Evolutionary conservation across 148 eudicot species (phyloP).

Genomic region (Pouteria glomerata): DNA sequence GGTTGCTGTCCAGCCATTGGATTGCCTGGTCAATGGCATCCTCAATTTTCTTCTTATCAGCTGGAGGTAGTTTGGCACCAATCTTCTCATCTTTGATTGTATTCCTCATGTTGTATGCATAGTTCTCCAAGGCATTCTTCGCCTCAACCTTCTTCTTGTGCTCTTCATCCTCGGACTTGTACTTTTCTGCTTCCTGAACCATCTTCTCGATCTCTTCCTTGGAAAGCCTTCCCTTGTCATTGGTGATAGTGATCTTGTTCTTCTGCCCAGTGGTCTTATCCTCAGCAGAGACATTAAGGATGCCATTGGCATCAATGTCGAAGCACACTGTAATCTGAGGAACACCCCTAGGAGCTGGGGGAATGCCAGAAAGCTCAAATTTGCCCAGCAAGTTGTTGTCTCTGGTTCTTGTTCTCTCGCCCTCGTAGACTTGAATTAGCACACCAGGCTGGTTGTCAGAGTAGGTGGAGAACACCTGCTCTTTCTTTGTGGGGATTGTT

Average conservation of each 20-base stretch:
- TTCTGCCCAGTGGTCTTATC: constrained; percentile 53
- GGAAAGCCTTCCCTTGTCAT: constrained; percentile 47
- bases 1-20: too few relatives aligned
- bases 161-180: constrained; percentile 52
- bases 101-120: too few relatives aligned
- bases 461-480: too few relatives aligned
- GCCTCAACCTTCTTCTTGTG: too few relatives aligned
- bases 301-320: too few relatives aligned
- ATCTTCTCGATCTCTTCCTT: too few relatives aligned
- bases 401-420: too few relatives aligned
- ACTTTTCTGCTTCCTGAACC: constrained; percentile 55
- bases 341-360: too few relatives aligned
- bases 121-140: too few relatives aligned
- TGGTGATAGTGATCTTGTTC: constrained; percentile 51
- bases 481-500: constrained; percentile 43
- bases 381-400: constrained; percentile 46
- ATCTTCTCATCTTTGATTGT: constrained; percentile 49
- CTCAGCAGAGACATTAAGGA: constrained; percentile 46
- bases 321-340: too few relatives aligned
- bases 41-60: constrained; percentile 45
- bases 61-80: constrained; percentile 27
- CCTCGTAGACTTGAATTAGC: too few relatives aligned
- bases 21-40: constrained; percentile 47
- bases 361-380: too few relatives aligned
- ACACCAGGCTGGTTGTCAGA: constrained; percentile 41